Conservation (phyloP, 768 basidiomycete genomes). For the Tylopilus vinaceipallidus region DNA sequence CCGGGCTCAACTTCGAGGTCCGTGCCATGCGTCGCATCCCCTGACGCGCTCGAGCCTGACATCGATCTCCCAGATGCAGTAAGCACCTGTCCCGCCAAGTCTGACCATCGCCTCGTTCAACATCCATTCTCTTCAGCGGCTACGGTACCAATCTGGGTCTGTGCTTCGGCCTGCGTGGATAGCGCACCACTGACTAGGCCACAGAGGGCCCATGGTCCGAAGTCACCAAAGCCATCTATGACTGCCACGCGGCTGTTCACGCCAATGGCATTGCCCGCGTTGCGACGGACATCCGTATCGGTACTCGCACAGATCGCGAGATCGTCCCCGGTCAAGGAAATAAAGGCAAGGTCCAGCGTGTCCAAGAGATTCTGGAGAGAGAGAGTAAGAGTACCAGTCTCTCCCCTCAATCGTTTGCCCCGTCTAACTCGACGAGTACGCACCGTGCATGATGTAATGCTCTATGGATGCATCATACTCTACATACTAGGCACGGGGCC, state of each 20-base stretch:
- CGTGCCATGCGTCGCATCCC: slow-evolving; percentile 10
- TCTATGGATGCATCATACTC: not conserved
- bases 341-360: slow-evolving; percentile 73
- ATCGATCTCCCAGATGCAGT: slow-evolving; percentile 35
- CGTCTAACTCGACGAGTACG: too few species aligned
- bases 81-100: slow-evolving; percentile 13
- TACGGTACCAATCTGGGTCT: slow-evolving; percentile 89
- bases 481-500: slow-evolving; percentile 46
- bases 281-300: slow-evolving; percentile 93
- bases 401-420: too few species aligned
- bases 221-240: slow-evolving; percentile 85
- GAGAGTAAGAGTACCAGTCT: slow-evolving; percentile 4
- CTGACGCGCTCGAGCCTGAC: not conserved
- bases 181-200: not conserved
- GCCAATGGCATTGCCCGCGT: slow-evolving; percentile 70
- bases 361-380: slow-evolving; percentile 70
- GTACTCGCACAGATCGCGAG: slow-evolving; percentile 76
- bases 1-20: slow-evolving; percentile 81
- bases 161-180: slow-evolving; percentile 8
- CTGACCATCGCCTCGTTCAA: slow-evolving; percentile 30
- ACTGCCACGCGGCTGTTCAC: slow-evolving; percentile 87
- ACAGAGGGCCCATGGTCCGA: slow-evolving; percentile 81
- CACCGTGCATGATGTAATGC: too few species aligned
- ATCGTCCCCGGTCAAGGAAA: slow-evolving; percentile 69
- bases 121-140: slow-evolving; percentile 46